phyloP scores from a whole-genome alignment of 257 asterid species.

The Voacanga thouarsii region DNA sequence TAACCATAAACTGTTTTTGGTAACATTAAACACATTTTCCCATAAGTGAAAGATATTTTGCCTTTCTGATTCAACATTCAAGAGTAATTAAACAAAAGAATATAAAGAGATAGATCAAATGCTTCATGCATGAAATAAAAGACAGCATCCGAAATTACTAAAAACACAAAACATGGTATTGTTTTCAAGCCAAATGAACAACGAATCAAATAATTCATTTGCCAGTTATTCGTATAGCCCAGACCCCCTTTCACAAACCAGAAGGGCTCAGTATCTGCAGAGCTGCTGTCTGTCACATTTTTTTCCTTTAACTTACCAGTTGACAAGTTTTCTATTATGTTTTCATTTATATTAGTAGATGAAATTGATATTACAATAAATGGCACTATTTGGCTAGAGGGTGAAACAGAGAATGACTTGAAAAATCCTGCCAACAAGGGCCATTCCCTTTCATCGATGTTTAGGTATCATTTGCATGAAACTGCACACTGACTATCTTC shows the following conservation, averaged over 20 bases:
- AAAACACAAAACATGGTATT: no score
- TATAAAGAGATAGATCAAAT: not conserved
- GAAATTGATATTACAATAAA: no score
- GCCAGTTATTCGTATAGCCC: not conserved
- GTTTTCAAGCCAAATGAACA: not conserved
- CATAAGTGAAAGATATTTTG: no score
- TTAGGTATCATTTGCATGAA: not conserved
- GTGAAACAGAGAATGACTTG: no score
- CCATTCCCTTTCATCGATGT: no score
- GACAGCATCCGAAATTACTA: not conserved
- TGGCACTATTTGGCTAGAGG: not conserved
- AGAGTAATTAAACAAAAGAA: no score
- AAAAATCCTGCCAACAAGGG: no score
- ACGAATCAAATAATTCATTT: not conserved
- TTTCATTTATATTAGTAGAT: not conserved
- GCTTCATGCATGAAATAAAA: not conserved
- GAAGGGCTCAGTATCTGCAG: not conserved
- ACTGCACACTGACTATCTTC: not conserved
- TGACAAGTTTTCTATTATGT: no score
- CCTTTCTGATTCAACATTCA: not conserved
- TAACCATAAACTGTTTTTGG: not conserved
- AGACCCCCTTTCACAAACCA: not conserved
- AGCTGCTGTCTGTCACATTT: no score
- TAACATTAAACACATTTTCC: not conserved
- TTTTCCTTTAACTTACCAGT: no score